Evolutionary conservation across 2,329 filamentous ascomycete species (phyloP).

Genomic region (Sporothrix sp.): DNA sequence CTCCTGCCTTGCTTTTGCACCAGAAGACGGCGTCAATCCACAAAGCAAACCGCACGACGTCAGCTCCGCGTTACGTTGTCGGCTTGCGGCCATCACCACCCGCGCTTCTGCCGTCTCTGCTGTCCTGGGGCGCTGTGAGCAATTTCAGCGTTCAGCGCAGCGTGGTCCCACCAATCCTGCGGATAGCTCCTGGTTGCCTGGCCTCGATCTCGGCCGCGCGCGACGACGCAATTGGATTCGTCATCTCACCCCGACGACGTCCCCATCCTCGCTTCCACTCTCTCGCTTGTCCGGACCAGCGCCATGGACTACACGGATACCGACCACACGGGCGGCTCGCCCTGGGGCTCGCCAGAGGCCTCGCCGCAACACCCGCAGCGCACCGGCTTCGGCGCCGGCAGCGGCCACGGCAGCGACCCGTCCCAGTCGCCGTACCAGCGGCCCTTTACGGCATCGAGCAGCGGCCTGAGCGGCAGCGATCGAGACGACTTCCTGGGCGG

Average conservation of each 20-base stretch:
- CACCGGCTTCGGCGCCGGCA: constrained; percentile 32
- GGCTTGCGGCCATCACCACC: not conserved
- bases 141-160: not conserved
- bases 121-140: not conserved
- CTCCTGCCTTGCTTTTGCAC: not conserved
- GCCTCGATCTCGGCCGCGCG: no score
- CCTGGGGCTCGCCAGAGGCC: constrained; percentile 46
- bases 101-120: not conserved
- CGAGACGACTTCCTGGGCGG: constrained; percentile 21
- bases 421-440: constrained; percentile 32
- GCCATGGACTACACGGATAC: constrained; percentile 52
- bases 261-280: not conserved
- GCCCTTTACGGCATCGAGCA: constrained; percentile 30
- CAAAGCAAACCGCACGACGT: constrained; percentile 1
- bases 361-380: constrained; percentile 38
- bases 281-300: not conserved
- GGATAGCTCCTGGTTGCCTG: no score
- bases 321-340: constrained; percentile 44
- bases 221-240: not conserved
- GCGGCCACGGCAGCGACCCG: constrained; percentile 30
- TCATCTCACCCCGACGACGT: not conserved
- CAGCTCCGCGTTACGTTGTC: not conserved
- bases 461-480: constrained; percentile 31
- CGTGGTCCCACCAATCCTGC: no score
- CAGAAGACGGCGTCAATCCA: no score